These are phyloP conservation scores for Fusarium clavum DNA, from an alignment of 2,329 filamentous ascomycete species.

Conservation along the genomic window DNA sequence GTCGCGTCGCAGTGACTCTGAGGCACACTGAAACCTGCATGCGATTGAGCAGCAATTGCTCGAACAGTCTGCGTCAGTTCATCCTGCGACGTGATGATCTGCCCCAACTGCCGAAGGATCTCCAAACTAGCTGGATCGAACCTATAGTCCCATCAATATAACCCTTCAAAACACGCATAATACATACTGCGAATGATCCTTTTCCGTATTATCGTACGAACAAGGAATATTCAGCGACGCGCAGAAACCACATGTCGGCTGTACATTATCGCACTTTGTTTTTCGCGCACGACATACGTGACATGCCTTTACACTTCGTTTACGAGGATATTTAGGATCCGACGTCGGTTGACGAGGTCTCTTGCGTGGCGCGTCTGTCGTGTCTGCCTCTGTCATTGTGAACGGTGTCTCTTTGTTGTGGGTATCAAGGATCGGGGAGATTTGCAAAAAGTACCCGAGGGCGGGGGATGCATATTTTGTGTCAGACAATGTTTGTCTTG, in stretches of 20 bases:
- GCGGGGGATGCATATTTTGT: background rate
- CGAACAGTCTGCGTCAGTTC: constrained; percentile 32
- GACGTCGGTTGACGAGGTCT: constrained; percentile 29
- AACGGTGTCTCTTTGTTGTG: background rate
- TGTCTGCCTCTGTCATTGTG: background rate
- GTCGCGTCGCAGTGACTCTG: constrained; percentile 1
- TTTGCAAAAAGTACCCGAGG: constrained; percentile 23
- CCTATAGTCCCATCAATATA: constrained; percentile 26
- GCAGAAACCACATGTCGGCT: constrained; percentile 53
- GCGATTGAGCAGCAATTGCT: constrained; percentile 18
- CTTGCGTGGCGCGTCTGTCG: constrained; percentile 16
- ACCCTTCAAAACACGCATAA: background rate
- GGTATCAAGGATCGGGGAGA: constrained; percentile 31
- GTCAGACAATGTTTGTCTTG: constrained; percentile 1
- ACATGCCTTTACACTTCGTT: constrained; percentile 52
- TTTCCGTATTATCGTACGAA: constrained; percentile 47
- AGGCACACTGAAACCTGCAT: background rate
- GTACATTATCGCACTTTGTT: constrained; percentile 54
- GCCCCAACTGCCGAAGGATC: constrained; percentile 46
- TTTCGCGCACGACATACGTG: constrained; percentile 52
- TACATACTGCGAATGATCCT: constrained; percentile 46
- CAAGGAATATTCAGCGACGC: constrained; percentile 49
- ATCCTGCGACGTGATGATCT: constrained; percentile 39
- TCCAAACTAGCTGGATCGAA: constrained; percentile 53
- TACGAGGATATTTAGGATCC: constrained; percentile 45